A percentile compares a stretch with the other conserved stretches of the same genome.
phyloP scores from a whole-genome alignment of 2,329 filamentous ascomycete species.

The Fusarium heterosporum region DNA sequence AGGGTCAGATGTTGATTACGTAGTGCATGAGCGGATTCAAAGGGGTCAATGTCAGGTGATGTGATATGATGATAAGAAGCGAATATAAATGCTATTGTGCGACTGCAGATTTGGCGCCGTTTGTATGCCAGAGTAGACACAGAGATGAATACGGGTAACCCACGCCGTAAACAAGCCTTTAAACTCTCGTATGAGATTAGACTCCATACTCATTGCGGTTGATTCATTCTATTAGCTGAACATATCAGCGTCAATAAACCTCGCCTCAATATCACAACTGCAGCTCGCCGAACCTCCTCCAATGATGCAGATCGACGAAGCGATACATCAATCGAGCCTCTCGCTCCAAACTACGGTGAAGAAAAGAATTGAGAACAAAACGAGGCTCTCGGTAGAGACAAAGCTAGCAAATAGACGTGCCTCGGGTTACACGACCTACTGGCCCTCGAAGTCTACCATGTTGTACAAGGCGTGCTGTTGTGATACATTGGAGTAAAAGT shows the following conservation, averaged over 20 bases:
- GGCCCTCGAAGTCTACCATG: conserved; percentile 22
- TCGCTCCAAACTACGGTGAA: conserved; percentile 31
- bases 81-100: background rate
- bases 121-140: background rate
- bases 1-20: background rate
- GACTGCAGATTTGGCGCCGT: background rate
- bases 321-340: conserved; percentile 26
- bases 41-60: background rate
- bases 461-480: conserved; percentile 27
- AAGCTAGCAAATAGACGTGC: conserved; percentile 11
- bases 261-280: conserved; percentile 16
- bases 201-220: background rate
- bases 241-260: background rate
- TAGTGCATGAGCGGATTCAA: background rate
- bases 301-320: conserved; percentile 5
- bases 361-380: background rate
- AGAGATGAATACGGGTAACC: background rate
- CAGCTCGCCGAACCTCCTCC: conserved; percentile 31
- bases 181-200: background rate
- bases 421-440: conserved; percentile 25
- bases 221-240: background rate
- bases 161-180: background rate
- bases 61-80: background rate
- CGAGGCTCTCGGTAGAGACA: conserved; percentile 7
- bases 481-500: conserved; percentile 21